Conservation (phyloP, 108 stramenopile genomes). For the Mediolabrus comicus region DNA sequence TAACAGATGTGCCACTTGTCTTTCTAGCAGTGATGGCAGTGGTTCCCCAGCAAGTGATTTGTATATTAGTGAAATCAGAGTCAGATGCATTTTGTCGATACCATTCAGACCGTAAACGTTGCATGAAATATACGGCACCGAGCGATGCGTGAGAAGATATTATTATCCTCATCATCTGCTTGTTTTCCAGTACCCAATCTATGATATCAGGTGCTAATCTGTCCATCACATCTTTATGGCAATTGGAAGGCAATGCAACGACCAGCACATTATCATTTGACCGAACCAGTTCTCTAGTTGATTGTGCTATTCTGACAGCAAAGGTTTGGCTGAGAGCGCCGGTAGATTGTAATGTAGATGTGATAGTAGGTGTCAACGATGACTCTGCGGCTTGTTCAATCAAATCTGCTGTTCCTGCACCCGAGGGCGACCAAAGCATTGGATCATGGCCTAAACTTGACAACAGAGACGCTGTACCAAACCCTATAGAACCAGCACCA, state of each 20-base stretch:
- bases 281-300: slow-evolving; percentile 40
- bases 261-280: slow-evolving; percentile 55
- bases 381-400: background rate
- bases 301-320: slow-evolving; percentile 36
- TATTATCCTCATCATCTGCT: slow-evolving; percentile 46
- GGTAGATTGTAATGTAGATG: slow-evolving; percentile 17
- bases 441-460: slow-evolving; percentile 52
- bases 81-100: slow-evolving; percentile 5
- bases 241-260: slow-evolving; percentile 61
- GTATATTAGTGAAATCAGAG: slow-evolving; percentile 6
- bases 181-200: slow-evolving; percentile 16
- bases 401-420: slow-evolving; percentile 37
- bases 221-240: slow-evolving; percentile 63
- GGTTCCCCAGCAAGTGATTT: slow-evolving; percentile 69
- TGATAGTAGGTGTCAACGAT: background rate
- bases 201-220: slow-evolving; percentile 48
- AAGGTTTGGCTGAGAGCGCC: slow-evolving; percentile 46
- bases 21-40: slow-evolving; percentile 65
- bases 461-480: slow-evolving; percentile 58
- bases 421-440: slow-evolving; percentile 73
- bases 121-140: slow-evolving; percentile 60
- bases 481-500: slow-evolving; percentile 65
- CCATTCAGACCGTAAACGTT: slow-evolving; percentile 33
- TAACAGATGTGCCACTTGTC: slow-evolving; percentile 47
- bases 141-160: slow-evolving; percentile 72